A percentile compares a stretch with the other conserved stretches of the same genome.
phyloP scores from a whole-genome alignment of 1,284 basidiomycete species.

The Trichosporon sp. region DNA sequence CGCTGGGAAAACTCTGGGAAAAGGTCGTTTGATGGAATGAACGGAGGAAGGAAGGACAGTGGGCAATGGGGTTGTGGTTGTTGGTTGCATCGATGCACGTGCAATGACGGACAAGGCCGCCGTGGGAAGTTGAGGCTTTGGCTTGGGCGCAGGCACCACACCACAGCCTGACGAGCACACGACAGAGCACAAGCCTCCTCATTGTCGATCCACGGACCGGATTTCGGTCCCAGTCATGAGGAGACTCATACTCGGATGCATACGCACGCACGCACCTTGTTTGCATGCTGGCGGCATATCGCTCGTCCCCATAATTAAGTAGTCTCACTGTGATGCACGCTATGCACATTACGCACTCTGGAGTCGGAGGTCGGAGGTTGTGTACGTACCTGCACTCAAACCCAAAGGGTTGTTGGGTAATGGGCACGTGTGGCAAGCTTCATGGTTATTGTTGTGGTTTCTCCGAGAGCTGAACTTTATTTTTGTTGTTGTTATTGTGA shows the following conservation, averaged over 20 bases:
- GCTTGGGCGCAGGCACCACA: not conserved
- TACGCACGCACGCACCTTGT: not conserved
- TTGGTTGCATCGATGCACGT: not conserved
- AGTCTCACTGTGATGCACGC: not conserved
- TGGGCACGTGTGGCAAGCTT: constrained; percentile 1
- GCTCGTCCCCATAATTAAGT: not conserved
- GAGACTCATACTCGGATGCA: not conserved
- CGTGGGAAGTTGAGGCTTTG: not conserved
- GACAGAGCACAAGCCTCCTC: not conserved
- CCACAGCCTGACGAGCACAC: not conserved
- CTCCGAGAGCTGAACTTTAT: constrained; percentile 3
- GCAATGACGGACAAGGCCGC: not conserved
- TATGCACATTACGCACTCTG: not conserved
- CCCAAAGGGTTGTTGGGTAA: not conserved
- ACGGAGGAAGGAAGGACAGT: not conserved
- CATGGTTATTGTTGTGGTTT: not conserved
- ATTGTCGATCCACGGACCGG: not conserved
- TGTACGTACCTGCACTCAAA: constrained; percentile 8
- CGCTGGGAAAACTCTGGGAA: not conserved
- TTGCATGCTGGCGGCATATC: not conserved
- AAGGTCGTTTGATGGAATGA: not conserved
- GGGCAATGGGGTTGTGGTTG: not conserved
- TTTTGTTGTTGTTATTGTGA: not conserved
- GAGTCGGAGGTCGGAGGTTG: not conserved
- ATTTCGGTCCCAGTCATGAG: not conserved